These are phyloP conservation scores for Clathrospora elynae DNA, from an alignment of 2,329 filamentous ascomycete species.

Conservation along the genomic window DNA sequence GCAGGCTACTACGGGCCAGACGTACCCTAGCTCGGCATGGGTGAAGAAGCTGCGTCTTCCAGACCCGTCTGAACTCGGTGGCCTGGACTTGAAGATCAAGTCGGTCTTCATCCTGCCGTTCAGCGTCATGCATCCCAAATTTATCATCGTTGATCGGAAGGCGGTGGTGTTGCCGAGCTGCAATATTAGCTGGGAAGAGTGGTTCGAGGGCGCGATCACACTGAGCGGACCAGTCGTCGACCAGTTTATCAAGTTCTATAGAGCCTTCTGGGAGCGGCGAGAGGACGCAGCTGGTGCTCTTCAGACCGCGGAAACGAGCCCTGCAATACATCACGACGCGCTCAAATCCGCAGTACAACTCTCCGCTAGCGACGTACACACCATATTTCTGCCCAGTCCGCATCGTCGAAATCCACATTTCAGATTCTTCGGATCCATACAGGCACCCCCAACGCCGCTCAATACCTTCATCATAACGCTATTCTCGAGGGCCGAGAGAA, in stretches of 20 bases:
- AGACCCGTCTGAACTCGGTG: conserved; percentile 56
- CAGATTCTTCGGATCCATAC: conserved; percentile 54
- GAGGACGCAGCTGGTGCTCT: conserved; percentile 17
- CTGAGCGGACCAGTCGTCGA: conserved; percentile 66
- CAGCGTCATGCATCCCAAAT: conserved; percentile 89
- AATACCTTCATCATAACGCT: conserved; percentile 68
- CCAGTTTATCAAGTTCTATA: conserved; percentile 70
- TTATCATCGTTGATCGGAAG: conserved; percentile 71
- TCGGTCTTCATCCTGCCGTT: conserved; percentile 80
- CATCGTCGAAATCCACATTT: conserved; percentile 73
- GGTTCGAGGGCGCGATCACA: conserved; percentile 79
- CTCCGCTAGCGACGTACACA: conserved; percentile 49
- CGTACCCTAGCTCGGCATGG: conserved; percentile 67
- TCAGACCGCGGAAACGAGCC: neutral
- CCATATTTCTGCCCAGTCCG: conserved; percentile 73
- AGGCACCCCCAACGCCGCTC: conserved; percentile 69
- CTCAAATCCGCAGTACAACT: conserved; percentile 10
- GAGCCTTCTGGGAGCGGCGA: conserved; percentile 65
- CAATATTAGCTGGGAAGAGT: conserved; percentile 86
- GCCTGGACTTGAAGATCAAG: conserved; percentile 73
- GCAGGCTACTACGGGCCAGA: conserved; percentile 63
- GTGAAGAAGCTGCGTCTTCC: conserved; percentile 67
- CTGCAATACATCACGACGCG: conserved; percentile 1
- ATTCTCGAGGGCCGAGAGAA: conserved; percentile 61
- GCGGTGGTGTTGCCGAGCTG: conserved; percentile 75